Base-by-base conservation (phyloP, 805 yeast species). In the Pichia rugopelliculosa region DNA sequence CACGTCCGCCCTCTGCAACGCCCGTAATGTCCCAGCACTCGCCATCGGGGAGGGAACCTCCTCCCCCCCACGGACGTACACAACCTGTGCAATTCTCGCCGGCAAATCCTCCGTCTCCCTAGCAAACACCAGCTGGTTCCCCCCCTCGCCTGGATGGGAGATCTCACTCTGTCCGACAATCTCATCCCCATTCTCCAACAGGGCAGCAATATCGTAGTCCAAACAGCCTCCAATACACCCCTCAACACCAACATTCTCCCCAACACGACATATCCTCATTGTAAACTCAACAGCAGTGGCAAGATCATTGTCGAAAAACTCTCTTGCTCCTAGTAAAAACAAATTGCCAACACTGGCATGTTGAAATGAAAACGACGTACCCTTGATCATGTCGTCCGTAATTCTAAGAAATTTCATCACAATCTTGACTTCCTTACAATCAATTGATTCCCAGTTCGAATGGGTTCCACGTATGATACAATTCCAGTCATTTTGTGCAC, bases 161-260 rank as follows among this genome's bases (percentile, higher is more conserved):
- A 90, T 90, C 59, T 89, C 96, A 3, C 91, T 83, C 62, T 90
- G 98, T 12, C 98, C 98, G 0, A 90, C 84, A 33, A 90, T 82
- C 2, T 84, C 70, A 4, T 75, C 70, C 3, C 95, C 96, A 62
- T 87, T 77, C 30, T 69, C 67, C 39, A 90, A 69, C 25, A 75
- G 55, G 0, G 96, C 96, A 43, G 91, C 81, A 24, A 90, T 88
- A 58, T 89, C 34, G 9, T n/a, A 30, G 2, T n/a, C 34, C 9
- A 8, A 9, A 4, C 9, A 17, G 2, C 34, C 34, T 6, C 10
- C 34, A n/a, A 89, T 69, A 52, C 95, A 88, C 0, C 96, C 96
- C 6, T 87, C 62, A 2, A 89, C 87, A 38, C 76, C 71, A 3
- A 74, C 67, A 6, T 64, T 60, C 2, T 73, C 59, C n/a, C 77